Evolutionary conservation across 257 asterid species (phyloP), one percentile per base, ranked within the genome.

Genomic region (Solanum dulcamara): DNA sequence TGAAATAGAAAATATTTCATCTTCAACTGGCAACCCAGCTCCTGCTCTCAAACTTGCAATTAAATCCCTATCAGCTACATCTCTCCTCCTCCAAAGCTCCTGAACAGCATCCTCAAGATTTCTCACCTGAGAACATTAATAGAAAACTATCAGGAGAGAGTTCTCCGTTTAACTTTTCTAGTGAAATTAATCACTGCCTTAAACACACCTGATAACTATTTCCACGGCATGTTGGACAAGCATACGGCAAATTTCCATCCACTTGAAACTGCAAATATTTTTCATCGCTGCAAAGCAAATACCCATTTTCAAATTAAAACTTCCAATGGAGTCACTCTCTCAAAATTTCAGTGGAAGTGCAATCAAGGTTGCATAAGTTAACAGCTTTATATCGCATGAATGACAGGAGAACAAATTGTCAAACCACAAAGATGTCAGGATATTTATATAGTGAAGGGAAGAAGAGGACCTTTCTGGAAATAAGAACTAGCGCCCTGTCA

Each of bases 41-140:
- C 92, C 97, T 66, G 93, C 97, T 90, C 99, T 93, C 91, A 95
- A 89, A 89, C 93, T 93, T 83, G 93, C 91, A 84, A 94, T 94
- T 88, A 92, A 85, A 85, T 95, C 97, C 91, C 71, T 93, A 84
- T 97, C 99, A 86, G 96, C 92, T 91, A 91, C 98, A 80, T 95
- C 97, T 91, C 94, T 95, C 89, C 98, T 93, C 88, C 85, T 95
- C 99, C 99, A 95, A 80, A 97, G 99, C 94, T 95, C 99, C 92
- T 89, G 94, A 87, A 93, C 98, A 87, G 99, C 97, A 83, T 95
- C 99, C 88, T 97, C 99, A 83, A 90, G 94, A 88, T 89, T 91
- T 83, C 91, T 91, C 86, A 97, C 89, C 99, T 97, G 96, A 85
- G 11, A 85, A 66, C 81, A 70, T 33, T 70, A 37, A 32, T 74